A percentile compares a stretch with the other conserved stretches of the same genome.
Conservation (phyloP, 108 stramenopile species). For the Thalassiosira profunda region DNA sequence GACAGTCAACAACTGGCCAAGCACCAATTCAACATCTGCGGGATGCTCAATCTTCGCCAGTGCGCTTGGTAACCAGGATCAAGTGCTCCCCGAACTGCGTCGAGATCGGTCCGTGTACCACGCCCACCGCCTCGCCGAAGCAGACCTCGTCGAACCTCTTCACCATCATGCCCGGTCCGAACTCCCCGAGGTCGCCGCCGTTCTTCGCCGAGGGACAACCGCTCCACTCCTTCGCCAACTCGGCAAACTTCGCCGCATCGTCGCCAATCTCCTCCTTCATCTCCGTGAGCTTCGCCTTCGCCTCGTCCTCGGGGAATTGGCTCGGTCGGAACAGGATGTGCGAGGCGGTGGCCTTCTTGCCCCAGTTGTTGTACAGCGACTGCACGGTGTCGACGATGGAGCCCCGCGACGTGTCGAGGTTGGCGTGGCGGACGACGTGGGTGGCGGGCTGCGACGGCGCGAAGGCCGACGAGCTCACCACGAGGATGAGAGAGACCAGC, state of each 20-base stretch:
- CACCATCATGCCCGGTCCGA: constrained; percentile 80
- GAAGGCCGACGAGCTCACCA: constrained; percentile 35
- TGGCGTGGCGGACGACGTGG: constrained; percentile 8
- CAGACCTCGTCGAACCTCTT: constrained; percentile 62
- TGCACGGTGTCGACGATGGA: constrained; percentile 34
- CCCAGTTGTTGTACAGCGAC: constrained; percentile 50
- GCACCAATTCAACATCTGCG: no score
- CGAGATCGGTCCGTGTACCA: constrained; percentile 64
- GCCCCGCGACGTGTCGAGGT: constrained; percentile 19
- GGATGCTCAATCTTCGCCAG: constrained; percentile 30
- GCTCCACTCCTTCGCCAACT: constrained; percentile 51
- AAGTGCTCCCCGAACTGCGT: constrained; percentile 76
- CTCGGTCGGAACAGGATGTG: constrained; percentile 52
- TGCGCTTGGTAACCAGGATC: constrained; percentile 59
- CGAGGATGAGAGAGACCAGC: constrained; percentile 23
- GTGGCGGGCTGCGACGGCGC: constrained; percentile 4
- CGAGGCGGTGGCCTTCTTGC: constrained; percentile 55
- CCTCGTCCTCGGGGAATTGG: constrained; percentile 49
- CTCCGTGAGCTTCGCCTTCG: constrained; percentile 37
- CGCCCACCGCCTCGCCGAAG: constrained; percentile 64
- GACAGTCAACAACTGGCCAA: no score
- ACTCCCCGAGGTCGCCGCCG: constrained; percentile 63
- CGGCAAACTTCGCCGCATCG: constrained; percentile 60
- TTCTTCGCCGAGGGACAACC: constrained; percentile 53
- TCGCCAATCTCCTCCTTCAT: constrained; percentile 48